Evolutionary conservation across 2,329 filamentous ascomycete genomes (phyloP), one percentile per base, ranked within the genome.

Genomic region (Fusarium fracticaudum): DNA sequence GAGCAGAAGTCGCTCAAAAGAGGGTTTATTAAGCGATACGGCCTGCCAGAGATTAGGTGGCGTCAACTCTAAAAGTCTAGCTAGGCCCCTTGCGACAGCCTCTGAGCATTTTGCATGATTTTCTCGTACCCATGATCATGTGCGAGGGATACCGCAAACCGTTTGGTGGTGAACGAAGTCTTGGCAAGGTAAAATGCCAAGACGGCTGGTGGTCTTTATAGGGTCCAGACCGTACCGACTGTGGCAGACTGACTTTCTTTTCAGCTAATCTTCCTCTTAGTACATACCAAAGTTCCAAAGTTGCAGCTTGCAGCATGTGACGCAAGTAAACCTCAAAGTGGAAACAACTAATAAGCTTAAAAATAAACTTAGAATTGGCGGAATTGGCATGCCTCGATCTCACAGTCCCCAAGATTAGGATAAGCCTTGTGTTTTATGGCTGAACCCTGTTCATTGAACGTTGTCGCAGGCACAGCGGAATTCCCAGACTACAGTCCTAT

Each of bases 401-500:
- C 12, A 14, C n/a, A 3, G 22, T 20, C 22, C n/a, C 31, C 31
- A 20, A 6, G 12, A 51, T 24, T 14, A 8, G 48, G 48, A 31
- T 35, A 14, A 51, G 22, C 31, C 22, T 24, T 14, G 15, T 14
- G 11, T 9, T 13, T 35, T 33, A 24, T 51, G 12, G n/a, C 48
- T 35, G 4, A 35, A 7, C 8, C 11, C 12, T 50, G 11, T 14
- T 24, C 1, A 33, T n/a, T n/a, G 0, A 35, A 24, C 15, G 7
- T 14, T 6, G 1, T 24, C 5, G 22, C 29, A 24, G 11, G 22
- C 8, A 33, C 2, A 18, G 11, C 29, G 15, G 3, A n/a, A n/a
- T 50, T n/a, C 15, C 14, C 12, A 5, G 8, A 18, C 22, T 31
- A 8, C 8, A n/a, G 15, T 33, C 29, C 22, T 18, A 0, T 13